phyloP scores from a whole-genome alignment of 768 basidiomycete genomes.

The Podaxis carcinomalis region DNA sequence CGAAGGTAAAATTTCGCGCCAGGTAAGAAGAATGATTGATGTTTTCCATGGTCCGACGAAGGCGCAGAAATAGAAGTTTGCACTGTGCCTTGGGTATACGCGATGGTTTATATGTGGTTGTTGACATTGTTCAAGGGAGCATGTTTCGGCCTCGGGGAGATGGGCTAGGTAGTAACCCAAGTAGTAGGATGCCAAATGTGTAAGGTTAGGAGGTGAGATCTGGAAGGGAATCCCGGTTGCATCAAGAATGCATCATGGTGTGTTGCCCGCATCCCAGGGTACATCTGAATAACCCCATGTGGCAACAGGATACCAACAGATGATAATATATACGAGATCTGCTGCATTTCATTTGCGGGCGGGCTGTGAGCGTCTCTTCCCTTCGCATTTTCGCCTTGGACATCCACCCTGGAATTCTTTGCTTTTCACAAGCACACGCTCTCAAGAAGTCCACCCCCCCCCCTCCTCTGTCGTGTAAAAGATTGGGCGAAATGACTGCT shows the following conservation, averaged over 20 bases:
- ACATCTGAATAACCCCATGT: constrained; percentile 3
- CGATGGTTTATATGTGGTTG: background rate
- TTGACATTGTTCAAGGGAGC: background rate
- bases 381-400: background rate
- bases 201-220: background rate
- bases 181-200: background rate
- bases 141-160: background rate
- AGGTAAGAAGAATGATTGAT: background rate
- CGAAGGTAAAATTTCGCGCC: background rate
- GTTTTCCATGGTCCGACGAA: background rate
- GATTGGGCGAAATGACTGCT: background rate
- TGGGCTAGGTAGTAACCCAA: background rate
- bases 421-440: background rate
- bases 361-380: background rate
- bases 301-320: constrained; percentile 1
- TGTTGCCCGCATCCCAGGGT: background rate
- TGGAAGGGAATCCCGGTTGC: background rate
- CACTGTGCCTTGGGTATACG: background rate
- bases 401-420: background rate
- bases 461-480: background rate
- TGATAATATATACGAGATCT: constrained; percentile 2
- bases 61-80: background rate
- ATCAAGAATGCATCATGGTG: background rate
- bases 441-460: background rate
- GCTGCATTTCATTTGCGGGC: background rate